Conservation (phyloP, 176 grass and related monocot species). For the Poa pratensis region DNA sequence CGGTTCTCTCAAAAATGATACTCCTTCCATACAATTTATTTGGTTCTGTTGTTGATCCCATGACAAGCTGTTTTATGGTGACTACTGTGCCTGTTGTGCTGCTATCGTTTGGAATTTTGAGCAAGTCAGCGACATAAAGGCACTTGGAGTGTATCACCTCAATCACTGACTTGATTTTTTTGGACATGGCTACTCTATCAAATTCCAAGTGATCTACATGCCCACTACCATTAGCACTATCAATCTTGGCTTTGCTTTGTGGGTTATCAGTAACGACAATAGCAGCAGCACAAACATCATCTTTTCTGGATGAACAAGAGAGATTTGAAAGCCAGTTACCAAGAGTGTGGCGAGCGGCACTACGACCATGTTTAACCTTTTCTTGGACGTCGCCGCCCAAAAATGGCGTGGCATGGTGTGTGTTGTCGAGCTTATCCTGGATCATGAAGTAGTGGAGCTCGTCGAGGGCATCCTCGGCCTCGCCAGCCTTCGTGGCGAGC, state of each 20-base stretch:
- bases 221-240: background rate
- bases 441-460: conserved; percentile 35
- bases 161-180: background rate
- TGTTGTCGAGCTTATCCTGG: conserved; percentile 28
- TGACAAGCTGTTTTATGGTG: background rate
- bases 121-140: background rate
- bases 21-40: background rate
- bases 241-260: background rate
- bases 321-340: conserved; percentile 24
- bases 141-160: background rate
- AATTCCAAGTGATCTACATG: background rate
- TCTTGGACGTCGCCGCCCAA: background rate
- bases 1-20: background rate
- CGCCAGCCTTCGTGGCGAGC: background rate
- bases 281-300: background rate
- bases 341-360: background rate
- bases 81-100: background rate
- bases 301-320: background rate
- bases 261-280: background rate
- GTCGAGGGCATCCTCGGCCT: conserved; percentile 12
- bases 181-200: background rate
- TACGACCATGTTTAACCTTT: background rate
- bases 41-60: background rate
- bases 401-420: background rate
- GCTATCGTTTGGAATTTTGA: background rate